Evolutionary conservation across 2,329 filamentous ascomycete species (phyloP).

Genomic region (Botryotinia convoluta): DNA sequence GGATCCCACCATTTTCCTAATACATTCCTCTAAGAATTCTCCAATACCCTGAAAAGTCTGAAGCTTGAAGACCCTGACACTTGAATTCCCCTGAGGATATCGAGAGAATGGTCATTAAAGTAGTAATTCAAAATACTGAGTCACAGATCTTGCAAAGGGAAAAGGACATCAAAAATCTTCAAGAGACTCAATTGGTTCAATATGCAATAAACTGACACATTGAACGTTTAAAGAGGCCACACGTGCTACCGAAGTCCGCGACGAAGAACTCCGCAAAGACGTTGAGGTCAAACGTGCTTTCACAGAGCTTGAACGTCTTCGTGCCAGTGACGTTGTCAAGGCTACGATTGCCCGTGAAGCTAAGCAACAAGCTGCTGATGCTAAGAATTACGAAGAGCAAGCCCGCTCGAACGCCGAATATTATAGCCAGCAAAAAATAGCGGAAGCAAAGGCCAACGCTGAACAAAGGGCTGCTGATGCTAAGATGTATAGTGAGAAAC

Average conservation of each 20-base stretch:
- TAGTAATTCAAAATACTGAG: neutral
- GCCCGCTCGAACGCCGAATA: constrained; percentile 53
- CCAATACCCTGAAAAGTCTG: fast-evolving
- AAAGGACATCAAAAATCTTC: neutral
- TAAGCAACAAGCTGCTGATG: constrained; percentile 66
- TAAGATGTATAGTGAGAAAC: constrained; percentile 54
- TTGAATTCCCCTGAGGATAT: neutral
- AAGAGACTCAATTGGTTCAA: neutral
- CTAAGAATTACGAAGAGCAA: constrained; percentile 61
- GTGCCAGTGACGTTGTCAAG: constrained; percentile 75
- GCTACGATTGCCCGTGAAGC: constrained; percentile 68
- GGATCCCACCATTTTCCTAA: neutral
- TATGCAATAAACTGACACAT: neutral
- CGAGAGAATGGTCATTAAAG: neutral
- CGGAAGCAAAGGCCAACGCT: neutral
- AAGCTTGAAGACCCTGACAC: neutral
- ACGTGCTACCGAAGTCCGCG: constrained; percentile 69
- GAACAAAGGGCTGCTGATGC: constrained; percentile 60
- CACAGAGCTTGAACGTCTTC: constrained; percentile 76
- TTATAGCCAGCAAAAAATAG: constrained; percentile 31
- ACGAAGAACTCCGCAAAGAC: constrained; percentile 75
- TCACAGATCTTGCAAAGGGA: neutral
- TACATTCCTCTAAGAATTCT: neutral
- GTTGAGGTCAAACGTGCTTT: constrained; percentile 75
- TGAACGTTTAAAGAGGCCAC: constrained; percentile 49